Conservation (phyloP, 345 rosid genomes). For the Salix udensis region DNA sequence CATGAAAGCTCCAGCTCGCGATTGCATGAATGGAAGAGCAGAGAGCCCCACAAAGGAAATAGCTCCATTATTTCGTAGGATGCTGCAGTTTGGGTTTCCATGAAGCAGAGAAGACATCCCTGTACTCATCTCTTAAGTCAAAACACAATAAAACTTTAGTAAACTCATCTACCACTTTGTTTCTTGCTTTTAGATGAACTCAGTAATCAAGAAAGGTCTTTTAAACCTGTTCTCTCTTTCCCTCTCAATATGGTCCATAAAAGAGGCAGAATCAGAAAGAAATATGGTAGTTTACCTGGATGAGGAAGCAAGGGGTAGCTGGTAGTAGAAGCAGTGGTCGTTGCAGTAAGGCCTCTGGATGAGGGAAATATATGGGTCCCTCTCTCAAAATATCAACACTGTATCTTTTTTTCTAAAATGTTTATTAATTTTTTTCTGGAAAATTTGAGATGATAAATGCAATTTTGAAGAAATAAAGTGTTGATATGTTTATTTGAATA, state of each 20-base stretch:
- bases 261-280: background rate
- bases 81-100: constrained; percentile 18
- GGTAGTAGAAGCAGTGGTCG: background rate
- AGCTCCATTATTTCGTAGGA: constrained; percentile 8
- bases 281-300: background rate
- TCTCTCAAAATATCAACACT: too few relatives aligned
- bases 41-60: constrained; percentile 21
- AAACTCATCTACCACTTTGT: too few relatives aligned
- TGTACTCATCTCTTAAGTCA: background rate
- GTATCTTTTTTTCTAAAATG: too few relatives aligned
- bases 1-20: constrained; percentile 5
- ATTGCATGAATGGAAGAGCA: constrained; percentile 8
- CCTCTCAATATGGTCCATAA: background rate
- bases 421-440: too few relatives aligned
- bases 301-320: background rate
- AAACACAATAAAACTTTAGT: too few relatives aligned
- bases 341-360: too few relatives aligned
- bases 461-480: too few relatives aligned
- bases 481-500: too few relatives aligned
- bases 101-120: constrained; percentile 24
- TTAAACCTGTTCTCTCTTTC: background rate
- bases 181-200: background rate
- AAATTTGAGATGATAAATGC: too few relatives aligned
- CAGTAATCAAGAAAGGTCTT: background rate
- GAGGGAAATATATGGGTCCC: too few relatives aligned